Percentiles rank a stretch among this genome's conserved stretches.
These are phyloP conservation scores for Pueraria montana DNA, from an alignment of 306 rosid species.

Conservation along the genomic window DNA sequence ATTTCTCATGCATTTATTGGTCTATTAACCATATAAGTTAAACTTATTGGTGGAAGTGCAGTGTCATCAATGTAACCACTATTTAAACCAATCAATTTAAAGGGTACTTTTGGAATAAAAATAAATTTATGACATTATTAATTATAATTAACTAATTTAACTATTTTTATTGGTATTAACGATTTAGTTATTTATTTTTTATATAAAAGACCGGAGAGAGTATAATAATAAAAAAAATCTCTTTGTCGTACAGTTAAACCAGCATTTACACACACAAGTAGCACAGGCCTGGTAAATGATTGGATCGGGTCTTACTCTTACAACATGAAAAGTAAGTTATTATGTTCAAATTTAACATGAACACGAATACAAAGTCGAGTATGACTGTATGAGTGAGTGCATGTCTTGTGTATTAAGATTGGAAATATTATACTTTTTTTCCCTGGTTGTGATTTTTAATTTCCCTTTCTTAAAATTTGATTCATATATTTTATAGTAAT, in stretches of 20 bases:
- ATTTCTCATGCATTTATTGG: too few relatives aligned
- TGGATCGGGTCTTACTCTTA: not conserved
- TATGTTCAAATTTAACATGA: conserved; percentile 32
- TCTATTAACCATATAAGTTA: too few relatives aligned
- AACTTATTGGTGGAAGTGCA: too few relatives aligned
- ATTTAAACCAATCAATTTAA: too few relatives aligned
- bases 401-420: not conserved
- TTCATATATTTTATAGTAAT: not conserved
- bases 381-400: not conserved
- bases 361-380: conserved; percentile 4
- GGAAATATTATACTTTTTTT: not conserved
- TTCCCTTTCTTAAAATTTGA: not conserved
- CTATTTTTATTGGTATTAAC: too few relatives aligned
- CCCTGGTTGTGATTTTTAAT: not conserved
- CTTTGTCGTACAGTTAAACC: not conserved
- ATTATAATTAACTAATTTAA: too few relatives aligned
- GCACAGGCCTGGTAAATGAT: not conserved
- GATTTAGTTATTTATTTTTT: too few relatives aligned
- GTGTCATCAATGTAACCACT: too few relatives aligned
- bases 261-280: not conserved
- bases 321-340: not conserved
- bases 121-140: too few relatives aligned
- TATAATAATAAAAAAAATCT: too few relatives aligned
- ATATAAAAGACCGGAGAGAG: too few relatives aligned
- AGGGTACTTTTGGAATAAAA: too few relatives aligned